A percentile compares a stretch with the other conserved stretches of the same genome.
phyloP scores from a whole-genome alignment of 768 basidiomycete genomes.

The Russula dissimulans region DNA sequence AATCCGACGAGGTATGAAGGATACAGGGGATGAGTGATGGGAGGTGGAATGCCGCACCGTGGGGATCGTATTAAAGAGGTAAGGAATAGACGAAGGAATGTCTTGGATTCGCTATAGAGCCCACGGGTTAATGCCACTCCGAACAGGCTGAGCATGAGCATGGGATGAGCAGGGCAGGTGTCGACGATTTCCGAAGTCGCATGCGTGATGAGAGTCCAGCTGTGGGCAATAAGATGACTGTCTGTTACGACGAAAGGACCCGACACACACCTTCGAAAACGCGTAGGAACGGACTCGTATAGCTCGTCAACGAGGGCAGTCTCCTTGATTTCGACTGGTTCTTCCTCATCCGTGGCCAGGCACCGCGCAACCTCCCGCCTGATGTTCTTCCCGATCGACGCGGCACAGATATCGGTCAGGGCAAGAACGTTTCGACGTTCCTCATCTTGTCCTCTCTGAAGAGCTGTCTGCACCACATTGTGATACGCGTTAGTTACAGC shows the following conservation, averaged over 20 bases:
- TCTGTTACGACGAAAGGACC: background rate
- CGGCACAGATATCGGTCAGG: conserved; percentile 40
- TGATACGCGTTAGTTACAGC: conserved; percentile 49
- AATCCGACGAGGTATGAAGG: conserved; percentile 16
- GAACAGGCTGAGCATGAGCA: conserved; percentile 40
- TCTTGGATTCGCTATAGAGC: conserved; percentile 35
- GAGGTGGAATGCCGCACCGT: background rate
- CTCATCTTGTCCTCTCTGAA: conserved; percentile 12
- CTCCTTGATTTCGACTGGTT: conserved; percentile 23
- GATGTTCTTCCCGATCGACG: conserved; percentile 39
- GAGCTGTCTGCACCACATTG: conserved; percentile 37
- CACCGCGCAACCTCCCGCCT: conserved; percentile 23
- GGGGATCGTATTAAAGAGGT: conserved; percentile 29
- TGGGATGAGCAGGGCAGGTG: conserved; percentile 38
- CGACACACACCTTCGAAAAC: conserved; percentile 39
- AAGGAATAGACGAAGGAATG: conserved; percentile 36
- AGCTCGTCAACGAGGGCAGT: conserved; percentile 30
- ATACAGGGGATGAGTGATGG: conserved; percentile 12
- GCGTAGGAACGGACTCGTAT: conserved; percentile 44
- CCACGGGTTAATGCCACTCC: conserved; percentile 40
- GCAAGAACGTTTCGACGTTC: conserved; percentile 24
- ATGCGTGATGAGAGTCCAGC: conserved; percentile 44
- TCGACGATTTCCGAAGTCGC: conserved; percentile 40
- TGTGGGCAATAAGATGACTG: conserved; percentile 19
- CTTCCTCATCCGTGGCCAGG: conserved; percentile 19